Evolutionary conservation across 768 basidiomycete species (phyloP).

Genomic region (Piloderma croceum): DNA sequence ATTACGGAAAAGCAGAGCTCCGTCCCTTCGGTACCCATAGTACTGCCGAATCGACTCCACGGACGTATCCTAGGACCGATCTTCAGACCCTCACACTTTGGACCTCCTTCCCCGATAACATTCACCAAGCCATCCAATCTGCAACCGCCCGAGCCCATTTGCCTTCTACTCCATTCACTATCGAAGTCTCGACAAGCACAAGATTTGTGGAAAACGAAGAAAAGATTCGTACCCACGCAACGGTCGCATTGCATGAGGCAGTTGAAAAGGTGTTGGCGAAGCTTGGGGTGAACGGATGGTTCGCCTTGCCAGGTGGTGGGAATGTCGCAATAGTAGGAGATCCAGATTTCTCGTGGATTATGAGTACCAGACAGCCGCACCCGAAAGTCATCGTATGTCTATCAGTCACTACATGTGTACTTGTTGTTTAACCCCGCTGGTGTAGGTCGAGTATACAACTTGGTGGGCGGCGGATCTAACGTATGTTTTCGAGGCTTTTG

Average conservation of each 20-base stretch:
- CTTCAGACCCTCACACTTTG: constrained; percentile 8
- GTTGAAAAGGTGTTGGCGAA: constrained; percentile 9
- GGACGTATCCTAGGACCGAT: constrained; percentile 7
- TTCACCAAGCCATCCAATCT: constrained; percentile 7
- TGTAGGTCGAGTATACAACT: constrained; percentile 14
- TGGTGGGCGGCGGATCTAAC: constrained; percentile 9
- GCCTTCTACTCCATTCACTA: constrained; percentile 6
- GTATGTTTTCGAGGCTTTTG: constrained; percentile 5
- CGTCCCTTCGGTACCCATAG: constrained; percentile 1
- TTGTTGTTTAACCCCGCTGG: constrained; percentile 2
- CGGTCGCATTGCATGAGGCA: constrained; percentile 6
- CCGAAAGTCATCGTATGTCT: constrained; percentile 12
- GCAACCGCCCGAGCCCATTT: constrained; percentile 8
- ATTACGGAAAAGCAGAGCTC: constrained; percentile 6
- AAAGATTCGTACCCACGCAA: constrained; percentile 4
- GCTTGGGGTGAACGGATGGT: constrained; percentile 12
- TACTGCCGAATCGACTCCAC: constrained; percentile 2
- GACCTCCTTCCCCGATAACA: constrained; percentile 10
- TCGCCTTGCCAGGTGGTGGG: constrained; percentile 7
- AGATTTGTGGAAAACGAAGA: no score
- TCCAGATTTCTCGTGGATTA: constrained; percentile 14
- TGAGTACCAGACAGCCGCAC: constrained; percentile 3
- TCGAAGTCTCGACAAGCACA: no score
- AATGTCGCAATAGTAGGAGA: no score
- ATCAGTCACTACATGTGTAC: constrained; percentile 1